These are phyloP conservation scores for Brassica cretica DNA, from an alignment of 345 rosid species.

Conservation along the genomic window DNA sequence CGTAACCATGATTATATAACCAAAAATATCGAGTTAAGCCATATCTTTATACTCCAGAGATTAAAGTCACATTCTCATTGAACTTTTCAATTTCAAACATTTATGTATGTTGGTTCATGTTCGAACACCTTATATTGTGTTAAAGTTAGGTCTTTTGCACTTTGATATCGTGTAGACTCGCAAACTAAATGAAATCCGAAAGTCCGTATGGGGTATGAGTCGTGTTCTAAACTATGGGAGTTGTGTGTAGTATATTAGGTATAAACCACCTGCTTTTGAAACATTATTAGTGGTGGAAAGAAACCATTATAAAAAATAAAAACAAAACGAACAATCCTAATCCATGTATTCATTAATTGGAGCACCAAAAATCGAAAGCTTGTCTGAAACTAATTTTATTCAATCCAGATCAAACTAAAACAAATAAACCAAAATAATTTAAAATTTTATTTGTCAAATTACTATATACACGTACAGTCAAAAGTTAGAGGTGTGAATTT, in stretches of 20 bases:
- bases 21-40: not conserved
- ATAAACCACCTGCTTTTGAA: not conserved
- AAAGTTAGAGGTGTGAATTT: not conserved
- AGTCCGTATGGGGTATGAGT: not conserved
- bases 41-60: not conserved
- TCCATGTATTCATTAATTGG: not conserved
- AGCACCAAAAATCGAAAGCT: not conserved
- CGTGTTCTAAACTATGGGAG: not conserved
- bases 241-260: not conserved
- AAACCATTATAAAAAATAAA: not conserved
- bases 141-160: not conserved
- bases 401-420: not conserved
- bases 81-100: not conserved
- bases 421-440: not conserved
- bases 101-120: not conserved
- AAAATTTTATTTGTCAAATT: not conserved
- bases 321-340: not conserved
- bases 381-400: not conserved
- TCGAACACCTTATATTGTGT: not conserved
- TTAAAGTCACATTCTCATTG: not conserved
- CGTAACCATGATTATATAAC: not conserved
- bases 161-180: not conserved
- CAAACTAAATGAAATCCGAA: not conserved
- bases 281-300: not conserved
- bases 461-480: not conserved